A percentile compares a stretch with the other conserved stretches of the same genome.
Conservation (phyloP, 75 land plant species). For the Adiantum capillusveneris region DNA sequence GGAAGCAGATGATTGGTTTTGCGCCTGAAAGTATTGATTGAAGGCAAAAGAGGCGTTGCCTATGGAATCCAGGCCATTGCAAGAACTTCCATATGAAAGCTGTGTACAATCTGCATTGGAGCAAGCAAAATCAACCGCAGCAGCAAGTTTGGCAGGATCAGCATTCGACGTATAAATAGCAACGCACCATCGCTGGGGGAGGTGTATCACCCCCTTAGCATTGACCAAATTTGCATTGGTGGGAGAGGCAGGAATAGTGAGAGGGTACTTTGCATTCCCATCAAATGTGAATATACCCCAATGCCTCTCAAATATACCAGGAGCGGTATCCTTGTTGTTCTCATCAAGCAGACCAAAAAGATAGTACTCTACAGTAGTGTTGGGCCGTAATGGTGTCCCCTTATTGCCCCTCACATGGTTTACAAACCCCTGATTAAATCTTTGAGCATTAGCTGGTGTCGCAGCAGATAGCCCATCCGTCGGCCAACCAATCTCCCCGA, state of each 20-base stretch:
- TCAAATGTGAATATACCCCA: conserved; percentile 32
- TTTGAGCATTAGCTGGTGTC: conserved; percentile 13
- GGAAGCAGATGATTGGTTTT: conserved; percentile 27
- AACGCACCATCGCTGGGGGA: background rate
- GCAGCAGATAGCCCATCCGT: conserved; percentile 7
- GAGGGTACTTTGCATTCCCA: conserved; percentile 23
- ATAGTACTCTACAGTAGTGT: conserved; percentile 18
- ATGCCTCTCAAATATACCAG: conserved; percentile 31
- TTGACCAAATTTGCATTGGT: background rate
- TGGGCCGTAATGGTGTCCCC: conserved; percentile 39
- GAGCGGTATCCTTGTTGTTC: conserved; percentile 19
- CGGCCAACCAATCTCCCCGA: conserved; percentile 32
- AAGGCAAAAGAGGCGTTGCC: conserved; percentile 59
- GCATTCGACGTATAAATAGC: background rate
- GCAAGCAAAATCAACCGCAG: background rate
- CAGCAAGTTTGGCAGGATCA: background rate
- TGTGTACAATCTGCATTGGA: background rate
- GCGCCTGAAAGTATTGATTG: conserved; percentile 46
- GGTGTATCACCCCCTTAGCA: background rate
- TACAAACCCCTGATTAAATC: conserved; percentile 26
- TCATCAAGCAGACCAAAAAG: conserved; percentile 69
- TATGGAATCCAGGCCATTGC: conserved; percentile 22
- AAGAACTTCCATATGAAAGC: conserved; percentile 33
- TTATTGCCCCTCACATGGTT: conserved; percentile 16
- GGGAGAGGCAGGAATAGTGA: conserved; percentile 13